Conservation (phyloP, 1,284 basidiomycete species). For the Clitocybe nebularis region DNA sequence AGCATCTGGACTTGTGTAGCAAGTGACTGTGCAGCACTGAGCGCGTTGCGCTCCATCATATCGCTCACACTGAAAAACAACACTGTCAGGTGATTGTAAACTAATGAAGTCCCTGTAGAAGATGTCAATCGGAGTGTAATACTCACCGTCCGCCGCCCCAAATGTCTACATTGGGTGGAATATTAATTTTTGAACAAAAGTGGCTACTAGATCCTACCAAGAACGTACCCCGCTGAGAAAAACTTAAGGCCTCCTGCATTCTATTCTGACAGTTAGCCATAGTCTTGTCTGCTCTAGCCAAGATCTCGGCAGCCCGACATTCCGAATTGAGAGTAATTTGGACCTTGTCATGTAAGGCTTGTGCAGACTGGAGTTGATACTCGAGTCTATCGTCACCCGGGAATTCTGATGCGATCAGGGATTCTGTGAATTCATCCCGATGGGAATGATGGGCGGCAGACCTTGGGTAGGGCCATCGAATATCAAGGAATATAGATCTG, state of each 20-base stretch:
- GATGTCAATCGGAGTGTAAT: too few relatives aligned
- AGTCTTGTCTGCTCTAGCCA: constrained; percentile 28
- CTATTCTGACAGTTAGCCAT: constrained; percentile 27
- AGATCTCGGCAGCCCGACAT: constrained; percentile 32
- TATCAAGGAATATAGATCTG: constrained; percentile 31
- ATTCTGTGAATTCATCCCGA: not conserved
- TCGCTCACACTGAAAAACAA: constrained; percentile 32
- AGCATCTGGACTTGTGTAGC: constrained; percentile 31
- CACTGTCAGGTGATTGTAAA: too few relatives aligned
- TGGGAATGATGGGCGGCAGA: constrained; percentile 8
- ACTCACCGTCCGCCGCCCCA: constrained; percentile 34
- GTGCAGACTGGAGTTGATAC: constrained; percentile 27
- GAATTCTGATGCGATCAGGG: constrained; percentile 23
- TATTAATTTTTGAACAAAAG: constrained; percentile 1
- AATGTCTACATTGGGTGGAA: constrained; percentile 25
- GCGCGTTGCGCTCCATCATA: constrained; percentile 35
- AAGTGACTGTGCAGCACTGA: constrained; percentile 30
- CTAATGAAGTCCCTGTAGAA: too few relatives aligned
- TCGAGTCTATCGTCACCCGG: constrained; percentile 37
- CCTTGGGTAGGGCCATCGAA: constrained; percentile 41
- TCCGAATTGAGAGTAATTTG: constrained; percentile 33
- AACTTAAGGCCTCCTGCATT: constrained; percentile 32
- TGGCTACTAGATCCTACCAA: not conserved
- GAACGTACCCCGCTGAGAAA: constrained; percentile 33
- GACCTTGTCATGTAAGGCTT: constrained; percentile 29